Base-by-base conservation (phyloP, 768 basidiomycete genomes). In the Gyrodon lividus region DNA sequence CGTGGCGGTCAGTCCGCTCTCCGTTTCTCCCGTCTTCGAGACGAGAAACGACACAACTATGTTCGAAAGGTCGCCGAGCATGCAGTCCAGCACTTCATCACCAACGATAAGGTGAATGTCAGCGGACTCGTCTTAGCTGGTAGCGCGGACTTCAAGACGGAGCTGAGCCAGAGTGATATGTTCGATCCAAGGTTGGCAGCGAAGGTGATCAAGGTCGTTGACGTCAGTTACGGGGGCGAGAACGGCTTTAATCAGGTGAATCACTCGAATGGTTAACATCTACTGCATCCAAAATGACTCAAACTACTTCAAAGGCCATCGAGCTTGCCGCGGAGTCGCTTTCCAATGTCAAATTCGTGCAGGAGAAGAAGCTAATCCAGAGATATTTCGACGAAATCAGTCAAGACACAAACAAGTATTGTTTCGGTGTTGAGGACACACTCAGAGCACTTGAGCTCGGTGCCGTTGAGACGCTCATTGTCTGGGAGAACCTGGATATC, bases 1-100 rank as follows among this genome's bases (percentile, higher is more conserved):
- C 94, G 97, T 79, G 97, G 97, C 83, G 97, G 97, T 72, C 97
- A 99, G 73, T 98, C 97, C 49, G 97, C 97, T 22, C 82, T 98
- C 39, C 97, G 97, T 89, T 99, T 99, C 84, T 92, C 96, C 35
- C 96, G 97, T 78, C 83, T 99, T 44, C 89, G 97, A 65, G 97
- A 98, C 70, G 97, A 99, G 76, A 97, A 97, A 71, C 86, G 97
- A 42, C 95, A 98, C 85, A 99, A 98, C 74, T 99, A 99, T 70
- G 96, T 99, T 46, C 89, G 97, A 63, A 99, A 99, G 73, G 97
- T 99, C 52, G 94, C 95, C 46, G 97, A 99, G 72, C 79, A 82
- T 53, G 94, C 97, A 6, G 97, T 98, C 23, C 95, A 98, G 72
- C 93, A 98, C 72, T 99, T 92, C 68, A 97, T 99, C 70, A 92